Evolutionary conservation across 345 rosid species (phyloP), one percentile per base, ranked within the genome.

Genomic region (Combretum micranthum): DNA sequence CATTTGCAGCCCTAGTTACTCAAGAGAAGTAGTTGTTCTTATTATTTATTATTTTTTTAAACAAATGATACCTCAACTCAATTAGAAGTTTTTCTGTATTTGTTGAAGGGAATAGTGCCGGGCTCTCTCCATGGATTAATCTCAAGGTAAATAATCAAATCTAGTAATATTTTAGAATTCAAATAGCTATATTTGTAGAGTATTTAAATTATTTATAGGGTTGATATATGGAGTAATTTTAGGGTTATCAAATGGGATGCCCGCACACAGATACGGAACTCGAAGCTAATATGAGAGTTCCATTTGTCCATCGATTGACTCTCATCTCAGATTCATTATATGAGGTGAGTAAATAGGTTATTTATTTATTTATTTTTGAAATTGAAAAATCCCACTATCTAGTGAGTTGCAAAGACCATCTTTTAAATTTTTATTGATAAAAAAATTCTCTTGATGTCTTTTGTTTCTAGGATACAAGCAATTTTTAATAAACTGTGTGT

Each of bases 201-300:
- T 0, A 43, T 8, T 21, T 44, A 4, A 43, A 16, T n/a, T 12
- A 2, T 44, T 25, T 10, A 25, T 17, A 13, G 2, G 11, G 7
- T 3, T 2, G n/a, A n/a, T n/a, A n/a, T 43, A 16, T 16, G 7
- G 48, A 23, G n/a, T 10, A 13, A 42, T 42, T 9, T 23, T 45
- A 67, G 71, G 71, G 71, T n/a, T 13, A 60, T 5, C 56, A 65
- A 12, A 25, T 67, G 16, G 61, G 71, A 15, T 67, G 71, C 46
- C 62, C 71, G 21, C 71, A 67, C 39, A 61, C 71, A 15, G 62
- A 67, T 61, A 60, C 71, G 15, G 17, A 10, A 52, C 8, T 56
- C n/a, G 71, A 67, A 50, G 56, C 66, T 10, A 50, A 67, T 67
- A 55, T 62, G 45, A 67, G 61, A 55, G 61, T 67, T 25, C 61